Percentiles rank a stretch among this genome's conserved stretches.
These are phyloP conservation scores for Jamesozyma hellenica DNA, from an alignment of 805 yeast species.

Conservation along the genomic window DNA sequence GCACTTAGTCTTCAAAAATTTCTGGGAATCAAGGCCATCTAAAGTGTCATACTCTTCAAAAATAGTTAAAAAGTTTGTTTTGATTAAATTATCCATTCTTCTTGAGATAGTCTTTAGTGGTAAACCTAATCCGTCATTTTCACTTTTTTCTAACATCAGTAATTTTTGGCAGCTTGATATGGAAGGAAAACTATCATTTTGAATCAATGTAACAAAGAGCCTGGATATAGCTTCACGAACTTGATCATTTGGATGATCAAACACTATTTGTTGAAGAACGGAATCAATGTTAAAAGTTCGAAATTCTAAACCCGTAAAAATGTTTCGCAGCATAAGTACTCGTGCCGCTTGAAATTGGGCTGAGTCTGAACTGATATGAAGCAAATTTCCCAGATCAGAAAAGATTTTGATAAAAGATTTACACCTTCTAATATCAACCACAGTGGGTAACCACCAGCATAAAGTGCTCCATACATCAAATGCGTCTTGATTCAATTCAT, in stretches of 20 bases:
- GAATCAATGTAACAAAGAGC: slow-evolving; percentile 32
- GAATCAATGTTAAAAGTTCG: slow-evolving; percentile 42
- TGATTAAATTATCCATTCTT: slow-evolving; percentile 31
- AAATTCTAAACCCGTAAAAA: slow-evolving; percentile 44
- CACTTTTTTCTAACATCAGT: slow-evolving; percentile 6
- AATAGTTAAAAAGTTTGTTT: slow-evolving; percentile 36
- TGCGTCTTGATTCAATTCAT: slow-evolving; percentile 66
- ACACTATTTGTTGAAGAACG: slow-evolving; percentile 33
- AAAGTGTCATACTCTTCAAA: slow-evolving; percentile 31
- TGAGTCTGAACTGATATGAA: slow-evolving; percentile 44
- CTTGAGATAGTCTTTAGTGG: slow-evolving; percentile 26
- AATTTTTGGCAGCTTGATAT: slow-evolving; percentile 8
- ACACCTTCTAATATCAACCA: slow-evolving; percentile 57
- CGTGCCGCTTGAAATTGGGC: slow-evolving; percentile 58
- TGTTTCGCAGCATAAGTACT: slow-evolving; percentile 39
- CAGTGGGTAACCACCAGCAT: slow-evolving; percentile 63
- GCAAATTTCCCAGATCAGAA: slow-evolving; percentile 32
- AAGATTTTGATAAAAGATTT: slow-evolving; percentile 41
- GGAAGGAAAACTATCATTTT: slow-evolving; percentile 21
- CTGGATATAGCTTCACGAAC: slow-evolving; percentile 63
- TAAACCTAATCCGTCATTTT: slow-evolving; percentile 29
- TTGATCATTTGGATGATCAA: slow-evolving; percentile 58
- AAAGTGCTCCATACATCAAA: slow-evolving; percentile 65
- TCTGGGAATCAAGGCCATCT: slow-evolving; percentile 39
- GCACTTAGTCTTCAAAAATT: slow-evolving; percentile 48